Evolutionary conservation across 2,329 filamentous ascomycete species (phyloP).

Genomic region (Ophiocordyceps robertsii): DNA sequence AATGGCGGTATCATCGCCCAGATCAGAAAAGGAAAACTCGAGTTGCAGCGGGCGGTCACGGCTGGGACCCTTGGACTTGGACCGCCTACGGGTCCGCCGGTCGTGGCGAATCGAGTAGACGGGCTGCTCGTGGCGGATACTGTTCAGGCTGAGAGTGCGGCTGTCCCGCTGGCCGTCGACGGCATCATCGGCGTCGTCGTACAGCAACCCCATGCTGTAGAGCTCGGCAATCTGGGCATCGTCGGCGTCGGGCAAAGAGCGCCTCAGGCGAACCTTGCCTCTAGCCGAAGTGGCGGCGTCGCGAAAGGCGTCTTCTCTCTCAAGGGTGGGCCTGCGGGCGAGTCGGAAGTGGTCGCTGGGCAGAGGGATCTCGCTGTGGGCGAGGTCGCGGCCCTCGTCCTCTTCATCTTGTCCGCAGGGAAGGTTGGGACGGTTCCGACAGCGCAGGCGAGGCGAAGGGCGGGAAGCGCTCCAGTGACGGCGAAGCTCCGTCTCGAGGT

Average conservation of each 20-base stretch:
- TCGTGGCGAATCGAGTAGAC: conserved; percentile 23
- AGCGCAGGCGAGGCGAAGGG: conserved; percentile 2
- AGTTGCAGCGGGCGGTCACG: conserved; percentile 18
- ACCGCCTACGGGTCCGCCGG: conserved; percentile 16
- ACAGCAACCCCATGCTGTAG: conserved; percentile 30
- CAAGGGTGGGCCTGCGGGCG: conserved; percentile 25
- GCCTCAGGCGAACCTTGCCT: conserved; percentile 13
- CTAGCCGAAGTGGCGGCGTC: conserved; percentile 23
- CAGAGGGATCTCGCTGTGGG: conserved; percentile 19
- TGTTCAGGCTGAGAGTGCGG: conserved; percentile 21
- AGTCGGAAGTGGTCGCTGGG: conserved; percentile 21
- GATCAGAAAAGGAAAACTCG: conserved; percentile 28
- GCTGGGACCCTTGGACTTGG: conserved; percentile 9
- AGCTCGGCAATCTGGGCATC: conserved; percentile 25
- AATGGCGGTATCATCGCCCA: conserved; percentile 25
- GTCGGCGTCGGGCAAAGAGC: conserved; percentile 8
- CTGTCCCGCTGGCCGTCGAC: conserved; percentile 12
- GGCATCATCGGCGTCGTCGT: conserved; percentile 24
- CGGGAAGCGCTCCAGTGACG: conserved; percentile 1
- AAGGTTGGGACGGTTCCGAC: background rate
- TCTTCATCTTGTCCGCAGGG: conserved; percentile 7
- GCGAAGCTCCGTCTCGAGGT: conserved; percentile 4
- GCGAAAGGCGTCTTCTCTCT: conserved; percentile 32
- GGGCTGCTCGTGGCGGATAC: conserved; percentile 23
- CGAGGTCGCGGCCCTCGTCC: conserved; percentile 20